These are phyloP conservation scores for Vaccinium vitisidaea DNA, from an alignment of 148 eudicot species.

Conservation along the genomic window DNA sequence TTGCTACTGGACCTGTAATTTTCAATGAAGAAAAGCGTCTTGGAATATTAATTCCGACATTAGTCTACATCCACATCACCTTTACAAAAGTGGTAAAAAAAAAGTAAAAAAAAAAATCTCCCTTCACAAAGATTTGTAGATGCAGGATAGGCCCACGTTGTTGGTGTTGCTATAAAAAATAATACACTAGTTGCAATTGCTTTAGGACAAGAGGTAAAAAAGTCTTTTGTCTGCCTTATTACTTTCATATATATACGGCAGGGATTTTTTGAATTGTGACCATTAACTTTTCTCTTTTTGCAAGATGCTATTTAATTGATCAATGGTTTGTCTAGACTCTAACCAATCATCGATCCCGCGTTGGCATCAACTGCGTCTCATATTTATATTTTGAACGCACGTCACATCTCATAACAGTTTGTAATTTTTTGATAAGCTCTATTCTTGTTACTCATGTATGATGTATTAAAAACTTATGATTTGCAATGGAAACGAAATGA, in stretches of 20 bases:
- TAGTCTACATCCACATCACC: background rate
- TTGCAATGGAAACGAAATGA: no score
- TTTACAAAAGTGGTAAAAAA: background rate
- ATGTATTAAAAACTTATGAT: no score
- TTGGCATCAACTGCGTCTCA: background rate
- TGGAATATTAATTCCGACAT: background rate
- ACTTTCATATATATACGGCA: background rate
- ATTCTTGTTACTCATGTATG: no score
- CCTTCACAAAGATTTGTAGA: background rate
- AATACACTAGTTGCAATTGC: background rate
- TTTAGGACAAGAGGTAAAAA: background rate
- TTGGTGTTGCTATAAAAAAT: background rate
- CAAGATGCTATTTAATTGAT: background rate
- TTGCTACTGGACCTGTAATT: background rate
- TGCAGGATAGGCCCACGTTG: background rate
- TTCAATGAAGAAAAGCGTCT: background rate
- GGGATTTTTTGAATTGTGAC: background rate
- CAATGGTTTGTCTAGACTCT: background rate
- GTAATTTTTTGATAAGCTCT: no score
- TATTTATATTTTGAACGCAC: no score
- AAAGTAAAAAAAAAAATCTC: background rate
- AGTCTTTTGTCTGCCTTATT: background rate
- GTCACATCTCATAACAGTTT: no score
- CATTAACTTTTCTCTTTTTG: background rate
- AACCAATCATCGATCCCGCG: background rate